Conservation (phyloP, 371 early-diverging fungal genomes). For the Smittium mucronatum region DNA sequence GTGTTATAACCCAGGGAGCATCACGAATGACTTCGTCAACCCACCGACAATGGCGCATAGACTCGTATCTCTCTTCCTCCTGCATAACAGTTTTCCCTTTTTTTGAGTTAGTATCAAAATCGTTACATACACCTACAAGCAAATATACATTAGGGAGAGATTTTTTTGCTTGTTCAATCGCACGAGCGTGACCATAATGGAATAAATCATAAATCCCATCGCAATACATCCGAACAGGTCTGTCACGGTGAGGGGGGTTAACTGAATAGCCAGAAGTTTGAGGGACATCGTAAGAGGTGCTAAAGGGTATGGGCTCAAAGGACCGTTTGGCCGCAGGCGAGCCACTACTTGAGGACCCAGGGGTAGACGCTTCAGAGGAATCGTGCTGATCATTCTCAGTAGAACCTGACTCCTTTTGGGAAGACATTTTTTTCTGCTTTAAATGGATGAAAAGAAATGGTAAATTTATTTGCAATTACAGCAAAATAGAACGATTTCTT, state of each 20-base stretch:
- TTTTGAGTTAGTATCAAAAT: conserved; percentile 62
- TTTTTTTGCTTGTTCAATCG: conserved; percentile 88
- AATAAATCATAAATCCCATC: conserved; percentile 93
- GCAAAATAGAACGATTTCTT: too few relatives aligned
- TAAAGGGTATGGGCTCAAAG: not conserved
- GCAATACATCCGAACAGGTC: conserved; percentile 75
- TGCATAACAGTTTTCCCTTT: conserved; percentile 91
- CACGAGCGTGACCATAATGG: conserved; percentile 89
- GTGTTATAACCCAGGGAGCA: conserved; percentile 83
- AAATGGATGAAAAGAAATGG: too few relatives aligned
- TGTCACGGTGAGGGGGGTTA: conserved; percentile 48
- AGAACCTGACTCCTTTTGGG: too few relatives aligned
- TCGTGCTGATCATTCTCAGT: too few relatives aligned
- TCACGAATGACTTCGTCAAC: conserved; percentile 84
- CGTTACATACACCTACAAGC: conserved; percentile 83
- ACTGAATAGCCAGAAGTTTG: conserved; percentile 18
- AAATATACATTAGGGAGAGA: conserved; percentile 74
- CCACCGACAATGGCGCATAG: conserved; percentile 89
- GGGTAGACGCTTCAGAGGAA: too few relatives aligned
- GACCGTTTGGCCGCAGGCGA: not conserved
- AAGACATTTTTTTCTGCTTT: too few relatives aligned
- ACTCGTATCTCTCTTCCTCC: conserved; percentile 77
- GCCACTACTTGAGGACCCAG: not conserved
- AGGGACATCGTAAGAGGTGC: not conserved
- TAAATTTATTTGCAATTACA: too few relatives aligned